phyloP scores from a whole-genome alignment of 176 grass and related monocot genomes.

The Musa itinerans region DNA sequence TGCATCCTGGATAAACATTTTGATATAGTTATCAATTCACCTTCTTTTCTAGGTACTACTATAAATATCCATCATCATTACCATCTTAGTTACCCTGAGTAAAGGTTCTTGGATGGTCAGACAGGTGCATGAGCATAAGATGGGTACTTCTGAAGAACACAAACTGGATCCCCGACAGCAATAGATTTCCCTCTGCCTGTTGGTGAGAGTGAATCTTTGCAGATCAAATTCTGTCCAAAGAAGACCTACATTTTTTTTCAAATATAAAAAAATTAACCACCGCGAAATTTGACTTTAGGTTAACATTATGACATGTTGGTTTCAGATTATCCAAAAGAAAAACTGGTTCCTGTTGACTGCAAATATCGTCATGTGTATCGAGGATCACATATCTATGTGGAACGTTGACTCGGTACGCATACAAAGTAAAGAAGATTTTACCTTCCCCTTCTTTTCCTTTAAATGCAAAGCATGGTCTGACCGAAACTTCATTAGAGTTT shows the following conservation, averaged over 20 bases:
- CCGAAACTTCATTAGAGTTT: conserved; percentile 66
- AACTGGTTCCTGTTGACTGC: not conserved
- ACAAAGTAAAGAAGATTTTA: conserved; percentile 10
- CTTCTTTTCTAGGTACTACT: not conserved
- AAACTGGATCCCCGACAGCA: conserved; percentile 54
- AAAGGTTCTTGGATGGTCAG: conserved; percentile 8
- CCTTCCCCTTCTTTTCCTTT: conserved; percentile 51
- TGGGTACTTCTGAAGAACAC: conserved; percentile 35
- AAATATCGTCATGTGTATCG: not conserved
- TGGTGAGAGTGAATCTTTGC: conserved; percentile 41
- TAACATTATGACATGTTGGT: too few species aligned
- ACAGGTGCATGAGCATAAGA: conserved; percentile 39
- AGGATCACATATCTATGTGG: not conserved
- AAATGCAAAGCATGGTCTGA: conserved; percentile 50
- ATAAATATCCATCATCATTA: not conserved
- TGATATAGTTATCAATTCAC: not conserved
- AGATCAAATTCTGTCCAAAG: conserved; percentile 82
- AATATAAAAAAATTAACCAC: not conserved
- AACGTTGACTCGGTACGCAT: not conserved
- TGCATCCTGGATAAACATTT: not conserved
- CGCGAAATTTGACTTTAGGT: too few species aligned
- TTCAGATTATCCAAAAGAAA: too few species aligned
- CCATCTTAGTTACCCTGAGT: not conserved
- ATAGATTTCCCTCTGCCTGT: conserved; percentile 33
- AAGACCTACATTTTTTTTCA: conserved; percentile 35